Percentiles rank a stretch among this genome's conserved stretches.
phyloP scores from a whole-genome alignment of 768 basidiomycete species.

The Macrocybe gigantea region DNA sequence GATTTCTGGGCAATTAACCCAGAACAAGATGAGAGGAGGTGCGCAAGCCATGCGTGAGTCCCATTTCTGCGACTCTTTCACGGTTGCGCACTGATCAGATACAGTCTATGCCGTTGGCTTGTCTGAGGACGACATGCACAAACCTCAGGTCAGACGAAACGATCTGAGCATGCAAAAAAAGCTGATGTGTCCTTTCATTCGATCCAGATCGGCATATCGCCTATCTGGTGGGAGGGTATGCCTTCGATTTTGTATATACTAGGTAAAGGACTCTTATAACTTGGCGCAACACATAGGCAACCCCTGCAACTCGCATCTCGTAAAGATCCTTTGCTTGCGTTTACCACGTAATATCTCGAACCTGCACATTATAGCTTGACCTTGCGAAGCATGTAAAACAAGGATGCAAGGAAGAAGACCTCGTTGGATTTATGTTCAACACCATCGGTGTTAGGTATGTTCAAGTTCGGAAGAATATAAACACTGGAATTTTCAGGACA shows the following conservation, averaged over 20 bases:
- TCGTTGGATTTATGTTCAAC: slow-evolving; percentile 80
- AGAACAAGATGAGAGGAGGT: slow-evolving; percentile 69
- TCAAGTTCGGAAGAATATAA: too few relatives aligned
- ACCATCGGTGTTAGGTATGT: slow-evolving; percentile 77
- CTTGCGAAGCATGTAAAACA: slow-evolving; percentile 76
- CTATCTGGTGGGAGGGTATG: slow-evolving; percentile 90
- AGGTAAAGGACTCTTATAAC: neutral
- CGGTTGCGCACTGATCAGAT: neutral
- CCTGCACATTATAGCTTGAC: slow-evolving; percentile 46
- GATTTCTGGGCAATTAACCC: slow-evolving; percentile 67
- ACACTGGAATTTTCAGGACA: too few relatives aligned
- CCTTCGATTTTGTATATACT: slow-evolving; percentile 1
- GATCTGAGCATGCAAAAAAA: neutral
- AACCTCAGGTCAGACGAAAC: slow-evolving; percentile 56
- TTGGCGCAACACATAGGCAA: slow-evolving; percentile 45
- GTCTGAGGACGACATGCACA: slow-evolving; percentile 75
- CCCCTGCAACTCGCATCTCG: slow-evolving; percentile 81
- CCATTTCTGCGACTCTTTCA: neutral
- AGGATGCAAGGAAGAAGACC: slow-evolving; percentile 74
- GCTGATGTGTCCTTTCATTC: slow-evolving; percentile 2
- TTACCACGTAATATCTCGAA: neutral
- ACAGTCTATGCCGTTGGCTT: slow-evolving; percentile 77
- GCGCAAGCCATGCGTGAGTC: slow-evolving; percentile 83
- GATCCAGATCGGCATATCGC: slow-evolving; percentile 75
- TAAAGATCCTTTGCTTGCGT: slow-evolving; percentile 23